Conservation (phyloP, 768 basidiomycete species). For the Pleurotus tuber-regium region DNA sequence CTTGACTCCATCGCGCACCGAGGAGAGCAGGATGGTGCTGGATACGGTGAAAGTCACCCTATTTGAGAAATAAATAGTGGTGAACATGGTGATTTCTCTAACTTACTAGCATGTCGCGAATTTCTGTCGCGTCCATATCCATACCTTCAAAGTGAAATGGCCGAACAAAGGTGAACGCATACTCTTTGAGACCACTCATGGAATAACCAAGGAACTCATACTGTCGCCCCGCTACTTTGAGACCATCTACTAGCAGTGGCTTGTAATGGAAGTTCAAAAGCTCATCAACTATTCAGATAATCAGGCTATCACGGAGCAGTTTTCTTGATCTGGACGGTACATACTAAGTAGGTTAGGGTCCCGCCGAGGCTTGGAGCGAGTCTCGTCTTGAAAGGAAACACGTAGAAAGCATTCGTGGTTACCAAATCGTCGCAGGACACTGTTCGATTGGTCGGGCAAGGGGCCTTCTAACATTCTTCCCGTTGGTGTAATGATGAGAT, state of each 20-base stretch:
- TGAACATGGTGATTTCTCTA: neutral
- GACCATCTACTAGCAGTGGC: conserved; percentile 29
- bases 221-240: conserved; percentile 38
- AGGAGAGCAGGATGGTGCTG: conserved; percentile 41
- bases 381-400: conserved; percentile 48
- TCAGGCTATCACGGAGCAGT: neutral
- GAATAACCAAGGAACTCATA: conserved; percentile 52
- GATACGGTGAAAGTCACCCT: conserved; percentile 41
- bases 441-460: conserved; percentile 19
- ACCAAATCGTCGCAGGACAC: conserved; percentile 26
- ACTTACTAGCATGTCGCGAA: conserved; percentile 33
- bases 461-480: conserved; percentile 37
- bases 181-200: conserved; percentile 48
- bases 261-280: conserved; percentile 33
- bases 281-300: conserved; percentile 17
- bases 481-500: conserved; percentile 38
- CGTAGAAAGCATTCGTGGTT: conserved; percentile 44
- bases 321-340: neutral
- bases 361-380: conserved; percentile 32
- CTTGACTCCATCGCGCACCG: conserved; percentile 53
- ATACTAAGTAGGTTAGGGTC: conserved; percentile 25
- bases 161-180: conserved; percentile 47
- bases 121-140: conserved; percentile 21
- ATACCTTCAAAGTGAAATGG: conserved; percentile 31
- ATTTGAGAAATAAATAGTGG: neutral